These are phyloP conservation scores for Penicillium sp. DNA, from an alignment of 2,329 filamentous ascomycete species.

Conservation along the genomic window DNA sequence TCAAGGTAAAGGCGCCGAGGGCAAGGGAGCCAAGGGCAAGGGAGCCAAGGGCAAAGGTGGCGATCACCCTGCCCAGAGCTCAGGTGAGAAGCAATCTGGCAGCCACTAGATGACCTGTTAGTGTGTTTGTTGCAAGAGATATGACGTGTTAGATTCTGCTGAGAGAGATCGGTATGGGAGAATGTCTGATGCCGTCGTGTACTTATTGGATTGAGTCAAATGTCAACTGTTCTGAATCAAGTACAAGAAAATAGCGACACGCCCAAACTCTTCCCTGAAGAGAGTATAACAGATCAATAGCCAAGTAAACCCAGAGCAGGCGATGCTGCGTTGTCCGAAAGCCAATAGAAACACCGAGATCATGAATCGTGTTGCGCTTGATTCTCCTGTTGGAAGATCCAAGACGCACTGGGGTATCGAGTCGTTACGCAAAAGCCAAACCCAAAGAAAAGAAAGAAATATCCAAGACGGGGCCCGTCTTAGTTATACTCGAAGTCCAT, in stretches of 20 bases:
- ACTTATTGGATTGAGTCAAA: constrained; percentile 8
- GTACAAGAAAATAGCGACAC: no score
- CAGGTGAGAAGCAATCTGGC: background rate
- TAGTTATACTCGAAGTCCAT: constrained; percentile 30
- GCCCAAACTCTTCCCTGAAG: no score
- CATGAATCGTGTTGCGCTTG: constrained; percentile 17
- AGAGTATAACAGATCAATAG: no score
- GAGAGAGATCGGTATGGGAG: no score
- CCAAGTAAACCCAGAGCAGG: constrained; percentile 3
- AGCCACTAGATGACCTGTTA: background rate
- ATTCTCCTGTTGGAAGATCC: constrained; percentile 5
- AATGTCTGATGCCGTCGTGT: constrained; percentile 2
- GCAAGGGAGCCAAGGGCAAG: background rate
- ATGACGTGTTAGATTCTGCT: background rate
- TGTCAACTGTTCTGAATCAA: no score
- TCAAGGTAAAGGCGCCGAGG: background rate
- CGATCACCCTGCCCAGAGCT: background rate
- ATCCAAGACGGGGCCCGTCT: background rate
- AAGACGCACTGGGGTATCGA: constrained; percentile 19
- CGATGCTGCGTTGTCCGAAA: background rate
- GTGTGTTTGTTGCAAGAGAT: background rate
- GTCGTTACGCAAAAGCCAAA: constrained; percentile 12
- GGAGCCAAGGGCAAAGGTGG: background rate
- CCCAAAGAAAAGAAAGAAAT: background rate
- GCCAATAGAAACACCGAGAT: constrained; percentile 11